Evolutionary conservation across 768 basidiomycete genomes (phyloP).

Genomic region (Lactifluus echinatus): DNA sequence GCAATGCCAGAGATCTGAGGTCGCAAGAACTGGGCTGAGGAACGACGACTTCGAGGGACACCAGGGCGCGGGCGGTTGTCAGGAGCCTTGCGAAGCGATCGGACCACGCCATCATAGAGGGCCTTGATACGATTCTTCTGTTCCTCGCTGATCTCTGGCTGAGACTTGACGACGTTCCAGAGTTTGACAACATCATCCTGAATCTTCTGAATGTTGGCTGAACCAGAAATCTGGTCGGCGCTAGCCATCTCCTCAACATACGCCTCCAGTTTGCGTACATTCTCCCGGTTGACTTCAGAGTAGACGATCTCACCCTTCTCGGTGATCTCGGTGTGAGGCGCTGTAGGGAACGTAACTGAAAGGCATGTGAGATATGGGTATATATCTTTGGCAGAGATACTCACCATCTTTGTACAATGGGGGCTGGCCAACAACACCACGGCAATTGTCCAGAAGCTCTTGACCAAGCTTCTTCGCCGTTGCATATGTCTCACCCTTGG

Average conservation of each 20-base stretch:
- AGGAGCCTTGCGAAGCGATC: slow-evolving; percentile 75
- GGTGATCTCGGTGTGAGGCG: slow-evolving; percentile 89
- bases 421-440: slow-evolving; percentile 72
- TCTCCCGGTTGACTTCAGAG: slow-evolving; percentile 90
- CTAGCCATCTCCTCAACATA: slow-evolving; percentile 99
- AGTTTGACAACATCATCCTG: slow-evolving; percentile 95
- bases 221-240: slow-evolving; percentile 73
- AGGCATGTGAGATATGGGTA: background rate
- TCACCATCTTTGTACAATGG: slow-evolving; percentile 93
- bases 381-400: slow-evolving; percentile 24
- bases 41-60: slow-evolving; percentile 64
- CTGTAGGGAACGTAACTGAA: slow-evolving; percentile 94
- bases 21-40: slow-evolving; percentile 95
- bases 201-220: slow-evolving; percentile 93
- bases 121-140: slow-evolving; percentile 95
- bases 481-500: slow-evolving; percentile 82
- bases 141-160: slow-evolving; percentile 93
- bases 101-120: slow-evolving; percentile 93
- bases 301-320: slow-evolving; percentile 93
- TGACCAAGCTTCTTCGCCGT: slow-evolving; percentile 98
- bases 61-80: slow-evolving; percentile 47
- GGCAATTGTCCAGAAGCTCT: slow-evolving; percentile 88
- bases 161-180: slow-evolving; percentile 94
- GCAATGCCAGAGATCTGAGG: slow-evolving; percentile 70
- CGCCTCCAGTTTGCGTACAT: slow-evolving; percentile 94